Evolutionary conservation across 306 rosid species (phyloP).

Genomic region (Cucumis cinereus): DNA sequence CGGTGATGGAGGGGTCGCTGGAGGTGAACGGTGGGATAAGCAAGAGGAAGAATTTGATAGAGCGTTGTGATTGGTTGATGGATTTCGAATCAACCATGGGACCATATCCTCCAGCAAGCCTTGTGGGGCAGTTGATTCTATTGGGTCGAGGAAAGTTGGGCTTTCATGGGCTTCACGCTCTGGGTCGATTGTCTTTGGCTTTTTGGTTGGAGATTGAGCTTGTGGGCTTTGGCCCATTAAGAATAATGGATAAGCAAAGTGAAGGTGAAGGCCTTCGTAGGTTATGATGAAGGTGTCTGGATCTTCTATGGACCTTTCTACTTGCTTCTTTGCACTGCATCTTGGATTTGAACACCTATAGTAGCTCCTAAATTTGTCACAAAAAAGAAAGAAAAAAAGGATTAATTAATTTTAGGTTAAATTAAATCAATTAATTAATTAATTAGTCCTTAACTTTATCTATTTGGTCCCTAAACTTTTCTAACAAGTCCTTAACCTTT

Average conservation of each 20-base stretch:
- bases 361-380: conserved; percentile 50
- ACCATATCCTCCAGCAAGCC: conserved; percentile 91
- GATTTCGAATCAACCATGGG: conserved; percentile 67
- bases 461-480: no score
- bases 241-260: conserved; percentile 66
- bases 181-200: conserved; percentile 28
- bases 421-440: no score
- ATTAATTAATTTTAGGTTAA: neutral
- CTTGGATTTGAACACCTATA: conserved; percentile 85
- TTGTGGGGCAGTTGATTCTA: conserved; percentile 31
- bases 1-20: conserved; percentile 26
- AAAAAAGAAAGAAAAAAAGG: neutral
- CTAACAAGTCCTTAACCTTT: no score
- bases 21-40: conserved; percentile 28
- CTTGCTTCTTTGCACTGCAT: conserved; percentile 88
- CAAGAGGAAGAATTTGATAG: conserved; percentile 30
- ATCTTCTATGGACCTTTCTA: conserved; percentile 72
- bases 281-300: conserved; percentile 66
- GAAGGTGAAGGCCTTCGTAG: conserved; percentile 86
- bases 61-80: conserved; percentile 16
- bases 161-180: conserved; percentile 5
- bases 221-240: conserved; percentile 24
- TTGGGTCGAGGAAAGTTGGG: conserved; percentile 12
- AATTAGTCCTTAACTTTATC: no score
- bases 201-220: conserved; percentile 31